Evolutionary conservation across 169 alveolate species (phyloP).

Genomic region (Babesia gibsoni): DNA sequence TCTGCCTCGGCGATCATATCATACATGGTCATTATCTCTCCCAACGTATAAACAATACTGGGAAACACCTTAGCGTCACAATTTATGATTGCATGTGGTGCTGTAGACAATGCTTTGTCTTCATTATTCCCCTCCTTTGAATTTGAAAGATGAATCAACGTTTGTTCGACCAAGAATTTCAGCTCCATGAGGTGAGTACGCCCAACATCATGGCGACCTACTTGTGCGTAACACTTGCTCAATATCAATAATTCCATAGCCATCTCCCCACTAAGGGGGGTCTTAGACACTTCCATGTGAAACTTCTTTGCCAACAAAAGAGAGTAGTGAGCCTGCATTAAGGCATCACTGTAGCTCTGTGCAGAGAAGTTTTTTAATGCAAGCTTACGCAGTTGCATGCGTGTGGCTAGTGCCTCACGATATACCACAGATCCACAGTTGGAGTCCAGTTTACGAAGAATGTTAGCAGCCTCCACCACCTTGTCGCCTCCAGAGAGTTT

Average conservation of each 20-base stretch:
- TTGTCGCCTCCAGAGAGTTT: slow-evolving; percentile 32
- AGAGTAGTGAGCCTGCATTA: slow-evolving; percentile 61
- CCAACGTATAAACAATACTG: slow-evolving; percentile 45
- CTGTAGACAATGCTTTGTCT: neutral
- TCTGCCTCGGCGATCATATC: slow-evolving; percentile 56
- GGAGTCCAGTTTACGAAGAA: slow-evolving; percentile 46
- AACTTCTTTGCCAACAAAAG: slow-evolving; percentile 59
- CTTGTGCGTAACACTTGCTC: slow-evolving; percentile 79
- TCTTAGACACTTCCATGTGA: slow-evolving; percentile 48
- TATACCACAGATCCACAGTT: slow-evolving; percentile 40
- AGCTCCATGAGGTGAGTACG: slow-evolving; percentile 71
- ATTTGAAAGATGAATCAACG: slow-evolving; percentile 68
- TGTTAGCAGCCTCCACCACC: slow-evolving; percentile 48
- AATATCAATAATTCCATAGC: slow-evolving; percentile 78
- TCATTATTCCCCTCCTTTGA: neutral
- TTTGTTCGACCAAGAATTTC: slow-evolving; percentile 77
- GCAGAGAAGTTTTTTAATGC: slow-evolving; percentile 56
- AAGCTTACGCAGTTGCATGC: slow-evolving; percentile 59
- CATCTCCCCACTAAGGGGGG: slow-evolving; percentile 72
- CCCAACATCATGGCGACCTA: slow-evolving; percentile 74
- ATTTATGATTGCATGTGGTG: slow-evolving; percentile 31
- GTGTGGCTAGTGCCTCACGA: slow-evolving; percentile 65
- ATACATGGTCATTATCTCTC: slow-evolving; percentile 49
- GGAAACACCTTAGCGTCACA: slow-evolving; percentile 54
- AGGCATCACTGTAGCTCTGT: slow-evolving; percentile 52